Conservation (phyloP, 2,329 filamentous ascomycete species). For the Bipolaris zeicola region DNA sequence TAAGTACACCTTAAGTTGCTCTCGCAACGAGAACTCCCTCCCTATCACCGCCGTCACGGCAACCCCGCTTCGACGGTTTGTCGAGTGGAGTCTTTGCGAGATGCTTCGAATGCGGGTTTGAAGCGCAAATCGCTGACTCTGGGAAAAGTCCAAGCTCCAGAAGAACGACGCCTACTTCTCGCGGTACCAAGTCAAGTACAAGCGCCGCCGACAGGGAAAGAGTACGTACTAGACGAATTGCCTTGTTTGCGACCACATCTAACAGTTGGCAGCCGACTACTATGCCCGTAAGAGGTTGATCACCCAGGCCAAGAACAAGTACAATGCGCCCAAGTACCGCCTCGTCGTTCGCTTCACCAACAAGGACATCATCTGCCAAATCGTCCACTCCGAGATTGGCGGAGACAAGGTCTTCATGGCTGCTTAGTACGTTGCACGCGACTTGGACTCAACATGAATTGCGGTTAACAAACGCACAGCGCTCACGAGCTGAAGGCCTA, state of each 20-base stretch:
- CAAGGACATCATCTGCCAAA: slow-evolving; percentile 98
- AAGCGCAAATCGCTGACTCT: slow-evolving; percentile 99
- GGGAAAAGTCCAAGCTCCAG: slow-evolving; percentile 85
- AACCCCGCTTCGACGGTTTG: slow-evolving; percentile 37
- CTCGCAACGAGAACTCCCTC: slow-evolving; percentile 4
- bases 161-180: slow-evolving; percentile 99
- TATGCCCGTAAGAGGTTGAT: slow-evolving; percentile 99
- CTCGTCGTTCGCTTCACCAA: slow-evolving; percentile 99
- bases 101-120: slow-evolving; percentile 88
- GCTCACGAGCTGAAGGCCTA: slow-evolving; percentile 97
- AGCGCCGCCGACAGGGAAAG: slow-evolving; percentile 93
- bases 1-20: slow-evolving; percentile 48
- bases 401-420: slow-evolving; percentile 91
- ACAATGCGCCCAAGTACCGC: slow-evolving; percentile 99
- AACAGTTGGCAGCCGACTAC: slow-evolving; percentile 88
- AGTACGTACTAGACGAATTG: slow-evolving; percentile 69
- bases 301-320: slow-evolving; percentile 99
- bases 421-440: slow-evolving; percentile 31
- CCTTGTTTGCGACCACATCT: slow-evolving; percentile 6
- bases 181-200: slow-evolving; percentile 99
- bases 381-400: slow-evolving; percentile 92
- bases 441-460: background rate
- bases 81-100: slow-evolving; percentile 66
- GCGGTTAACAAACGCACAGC: slow-evolving; percentile 38
- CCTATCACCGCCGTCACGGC: slow-evolving; percentile 23